phyloP scores from a whole-genome alignment of 2,329 filamentous ascomycete species.

The Diplodia mutila region DNA sequence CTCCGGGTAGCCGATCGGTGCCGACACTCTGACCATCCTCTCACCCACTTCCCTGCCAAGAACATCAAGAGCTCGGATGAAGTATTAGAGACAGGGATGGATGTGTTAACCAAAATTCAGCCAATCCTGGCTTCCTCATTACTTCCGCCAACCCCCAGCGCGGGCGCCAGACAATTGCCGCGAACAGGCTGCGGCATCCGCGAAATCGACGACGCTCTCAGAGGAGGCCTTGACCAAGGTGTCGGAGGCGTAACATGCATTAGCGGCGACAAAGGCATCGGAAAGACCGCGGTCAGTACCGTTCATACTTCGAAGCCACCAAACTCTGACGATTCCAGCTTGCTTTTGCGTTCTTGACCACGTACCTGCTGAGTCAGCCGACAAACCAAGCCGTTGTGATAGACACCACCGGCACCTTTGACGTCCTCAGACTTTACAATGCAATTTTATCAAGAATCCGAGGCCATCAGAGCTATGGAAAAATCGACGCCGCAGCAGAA shows the following conservation, averaged over 20 bases:
- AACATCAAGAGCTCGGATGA: neutral
- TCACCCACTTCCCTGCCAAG: neutral
- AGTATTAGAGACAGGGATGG: neutral
- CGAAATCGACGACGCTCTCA: conserved; percentile 43
- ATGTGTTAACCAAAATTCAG: neutral
- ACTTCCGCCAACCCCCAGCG: neutral
- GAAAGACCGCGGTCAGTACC: conserved; percentile 34
- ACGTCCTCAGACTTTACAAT: conserved; percentile 47
- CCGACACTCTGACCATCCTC: neutral
- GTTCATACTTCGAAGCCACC: neutral
- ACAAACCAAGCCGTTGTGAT: conserved; percentile 46
- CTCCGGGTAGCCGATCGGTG: neutral
- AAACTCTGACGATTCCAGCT: conserved; percentile 33
- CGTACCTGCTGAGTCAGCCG: conserved; percentile 41
- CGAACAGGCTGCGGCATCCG: conserved; percentile 28
- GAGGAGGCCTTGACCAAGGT: conserved; percentile 43
- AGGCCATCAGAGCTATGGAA: too few species aligned
- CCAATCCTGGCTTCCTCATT: neutral
- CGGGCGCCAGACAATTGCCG: neutral
- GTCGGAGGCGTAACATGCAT: conserved; percentile 41
- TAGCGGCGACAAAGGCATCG: conserved; percentile 37
- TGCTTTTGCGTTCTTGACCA: conserved; percentile 41
- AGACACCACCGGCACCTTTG: conserved; percentile 52
- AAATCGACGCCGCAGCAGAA: neutral
- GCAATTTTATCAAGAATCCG: conserved; percentile 34